phyloP scores from a whole-genome alignment of 495 filamentous ascomycete genomes.

The Podospora sp. region DNA sequence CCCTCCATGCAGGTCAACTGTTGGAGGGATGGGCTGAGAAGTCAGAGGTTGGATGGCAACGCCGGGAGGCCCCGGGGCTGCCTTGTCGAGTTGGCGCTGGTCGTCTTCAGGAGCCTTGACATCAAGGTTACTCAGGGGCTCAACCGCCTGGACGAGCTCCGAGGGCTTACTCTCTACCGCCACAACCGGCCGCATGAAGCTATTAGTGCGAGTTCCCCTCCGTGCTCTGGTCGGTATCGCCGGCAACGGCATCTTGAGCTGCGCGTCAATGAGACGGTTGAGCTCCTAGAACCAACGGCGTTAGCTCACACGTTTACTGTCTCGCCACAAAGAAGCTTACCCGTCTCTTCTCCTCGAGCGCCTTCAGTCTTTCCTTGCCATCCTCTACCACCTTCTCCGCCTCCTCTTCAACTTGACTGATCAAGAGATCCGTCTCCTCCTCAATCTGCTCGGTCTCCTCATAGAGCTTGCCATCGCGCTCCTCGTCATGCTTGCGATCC shows the following conservation, averaged over 20 bases:
- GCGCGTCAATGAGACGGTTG: conserved; percentile 41
- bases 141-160: conserved; percentile 8
- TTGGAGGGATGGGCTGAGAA: neutral
- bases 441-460: conserved; percentile 31
- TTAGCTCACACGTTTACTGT: neutral
- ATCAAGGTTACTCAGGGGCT: conserved; percentile 15
- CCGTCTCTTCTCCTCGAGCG: conserved; percentile 37
- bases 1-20: neutral
- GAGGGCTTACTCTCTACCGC: conserved; percentile 24
- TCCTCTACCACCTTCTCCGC: conserved; percentile 29
- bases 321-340: conserved; percentile 22
- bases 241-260: conserved; percentile 32
- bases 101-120: conserved; percentile 24
- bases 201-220: conserved; percentile 16
- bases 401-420: conserved; percentile 36
- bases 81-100: neutral
- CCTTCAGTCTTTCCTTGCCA: conserved; percentile 30
- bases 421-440: conserved; percentile 32
- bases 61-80: neutral
- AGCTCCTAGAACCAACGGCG: conserved; percentile 35
- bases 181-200: conserved; percentile 9
- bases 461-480: conserved; percentile 25
- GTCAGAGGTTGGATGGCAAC: neutral
- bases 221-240: conserved; percentile 21
- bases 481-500: conserved; percentile 30